phyloP scores from a whole-genome alignment of 257 asterid species.

The Haberlea rhodopensis region DNA sequence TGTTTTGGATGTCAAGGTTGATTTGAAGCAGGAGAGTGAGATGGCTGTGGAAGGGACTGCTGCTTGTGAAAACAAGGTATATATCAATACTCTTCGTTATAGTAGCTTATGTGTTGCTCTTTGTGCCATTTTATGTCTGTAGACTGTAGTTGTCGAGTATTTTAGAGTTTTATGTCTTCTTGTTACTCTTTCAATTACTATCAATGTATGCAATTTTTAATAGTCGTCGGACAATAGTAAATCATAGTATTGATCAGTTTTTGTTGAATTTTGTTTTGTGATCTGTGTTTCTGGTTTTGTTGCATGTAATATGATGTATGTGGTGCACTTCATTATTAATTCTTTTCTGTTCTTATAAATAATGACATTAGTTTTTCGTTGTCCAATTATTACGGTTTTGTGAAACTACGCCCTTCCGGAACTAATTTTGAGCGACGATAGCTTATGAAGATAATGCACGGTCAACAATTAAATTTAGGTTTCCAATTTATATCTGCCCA shows the following conservation, averaged over 20 bases:
- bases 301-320: not conserved
- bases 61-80: conserved; percentile 52
- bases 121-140: not conserved
- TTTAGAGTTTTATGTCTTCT: not conserved
- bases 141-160: not conserved
- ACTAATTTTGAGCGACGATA: not conserved
- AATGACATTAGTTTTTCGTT: not conserved
- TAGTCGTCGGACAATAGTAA: not conserved
- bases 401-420: no score
- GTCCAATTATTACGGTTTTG: not conserved
- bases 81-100: not conserved
- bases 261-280: not conserved
- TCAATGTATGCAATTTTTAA: no score
- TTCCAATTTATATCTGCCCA: not conserved
- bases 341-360: not conserved
- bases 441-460: not conserved
- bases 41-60: conserved; percentile 39
- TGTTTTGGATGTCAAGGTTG: conserved; percentile 62
- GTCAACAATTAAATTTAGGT: not conserved
- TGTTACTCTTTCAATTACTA: not conserved
- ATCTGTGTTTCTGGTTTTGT: not conserved
- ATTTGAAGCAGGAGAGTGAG: conserved; percentile 65
- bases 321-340: not conserved
- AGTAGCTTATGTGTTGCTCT: not conserved
- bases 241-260: not conserved